Percentiles rank a stretch among this genome's conserved stretches.
Conservation (phyloP, 192 early-diverging fungal species). For the Backusella tarrabulga region DNA sequence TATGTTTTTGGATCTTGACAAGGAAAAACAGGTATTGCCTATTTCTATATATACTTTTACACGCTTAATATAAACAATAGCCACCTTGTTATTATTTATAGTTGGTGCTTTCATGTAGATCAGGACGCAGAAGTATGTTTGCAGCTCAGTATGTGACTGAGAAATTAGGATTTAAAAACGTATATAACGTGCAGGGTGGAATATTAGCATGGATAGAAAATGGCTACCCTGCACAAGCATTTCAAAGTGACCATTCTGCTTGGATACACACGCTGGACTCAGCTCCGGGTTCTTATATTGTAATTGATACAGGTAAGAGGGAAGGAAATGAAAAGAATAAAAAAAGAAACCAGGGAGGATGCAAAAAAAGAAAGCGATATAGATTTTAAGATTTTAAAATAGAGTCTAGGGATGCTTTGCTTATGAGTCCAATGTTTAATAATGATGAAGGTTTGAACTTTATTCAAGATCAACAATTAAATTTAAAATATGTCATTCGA, state of each 20-base stretch:
- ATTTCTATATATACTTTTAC: background rate
- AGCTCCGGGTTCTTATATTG: background rate
- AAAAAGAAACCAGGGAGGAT: background rate
- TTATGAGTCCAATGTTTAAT: background rate
- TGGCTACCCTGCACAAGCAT: constrained; percentile 4
- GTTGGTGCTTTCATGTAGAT: constrained; percentile 15
- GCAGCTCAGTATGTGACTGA: background rate
- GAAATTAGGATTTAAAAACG: constrained; percentile 10
- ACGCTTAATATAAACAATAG: background rate
- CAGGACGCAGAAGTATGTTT: constrained; percentile 18
- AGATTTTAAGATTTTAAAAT: background rate
- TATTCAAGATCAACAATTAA: constrained; percentile 3
- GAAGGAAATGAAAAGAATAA: background rate
- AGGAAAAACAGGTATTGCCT: background rate
- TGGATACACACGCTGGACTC: background rate
- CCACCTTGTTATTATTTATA: background rate
- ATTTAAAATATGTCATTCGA: background rate
- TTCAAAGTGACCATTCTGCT: constrained; percentile 8
- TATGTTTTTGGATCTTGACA: constrained; percentile 4
- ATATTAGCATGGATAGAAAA: constrained; percentile 3
- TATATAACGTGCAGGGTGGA: constrained; percentile 10
- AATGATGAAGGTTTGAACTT: background rate
- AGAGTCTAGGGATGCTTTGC: background rate
- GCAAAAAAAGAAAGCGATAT: background rate
- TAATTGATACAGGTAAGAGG: background rate